A percentile compares a stretch with the other conserved stretches of the same genome.
These are phyloP conservation scores for Meredithiella fracta DNA, from an alignment of 2,329 filamentous ascomycete genomes.

Conservation along the genomic window DNA sequence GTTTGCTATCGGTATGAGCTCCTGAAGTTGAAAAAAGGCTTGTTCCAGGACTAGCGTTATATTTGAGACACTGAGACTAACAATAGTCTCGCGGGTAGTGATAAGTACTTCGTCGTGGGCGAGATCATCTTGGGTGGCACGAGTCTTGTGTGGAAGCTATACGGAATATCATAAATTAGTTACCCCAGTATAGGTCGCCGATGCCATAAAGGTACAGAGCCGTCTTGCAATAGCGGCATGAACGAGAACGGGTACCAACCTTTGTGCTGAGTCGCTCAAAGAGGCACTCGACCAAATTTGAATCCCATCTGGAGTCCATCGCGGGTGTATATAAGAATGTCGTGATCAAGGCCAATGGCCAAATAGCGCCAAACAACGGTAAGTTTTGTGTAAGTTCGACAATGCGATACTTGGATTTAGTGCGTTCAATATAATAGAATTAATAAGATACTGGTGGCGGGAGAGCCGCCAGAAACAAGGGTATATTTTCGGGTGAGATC, in stretches of 20 bases:
- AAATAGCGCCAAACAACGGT: background rate
- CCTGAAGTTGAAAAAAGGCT: slow-evolving; percentile 40
- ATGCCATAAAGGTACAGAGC: background rate
- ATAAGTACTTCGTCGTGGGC: slow-evolving; percentile 43
- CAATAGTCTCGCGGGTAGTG: slow-evolving; percentile 43
- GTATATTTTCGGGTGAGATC: no score
- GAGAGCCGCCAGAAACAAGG: no score
- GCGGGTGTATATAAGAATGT: background rate
- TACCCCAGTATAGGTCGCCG: background rate
- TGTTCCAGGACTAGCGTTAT: slow-evolving; percentile 39
- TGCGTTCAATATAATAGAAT: no score
- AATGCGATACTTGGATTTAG: background rate
- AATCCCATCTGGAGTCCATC: slow-evolving; percentile 25
- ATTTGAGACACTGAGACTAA: slow-evolving; percentile 40
- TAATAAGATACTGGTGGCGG: no score
- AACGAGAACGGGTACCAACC: slow-evolving; percentile 25
- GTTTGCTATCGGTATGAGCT: slow-evolving; percentile 36
- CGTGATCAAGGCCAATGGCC: background rate
- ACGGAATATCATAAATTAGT: background rate
- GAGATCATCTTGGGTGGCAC: slow-evolving; percentile 38
- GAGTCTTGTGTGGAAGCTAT: slow-evolving; percentile 47
- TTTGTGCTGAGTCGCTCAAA: slow-evolving; percentile 42
- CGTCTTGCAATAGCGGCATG: no score
- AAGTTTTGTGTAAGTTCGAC: background rate
- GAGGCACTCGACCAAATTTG: slow-evolving; percentile 38